Percentiles rank a stretch among this genome's conserved stretches.
These are phyloP conservation scores for Debaryomyces psychrophilus DNA, from an alignment of 1,139 yeast genomes.

Conservation along the genomic window DNA sequence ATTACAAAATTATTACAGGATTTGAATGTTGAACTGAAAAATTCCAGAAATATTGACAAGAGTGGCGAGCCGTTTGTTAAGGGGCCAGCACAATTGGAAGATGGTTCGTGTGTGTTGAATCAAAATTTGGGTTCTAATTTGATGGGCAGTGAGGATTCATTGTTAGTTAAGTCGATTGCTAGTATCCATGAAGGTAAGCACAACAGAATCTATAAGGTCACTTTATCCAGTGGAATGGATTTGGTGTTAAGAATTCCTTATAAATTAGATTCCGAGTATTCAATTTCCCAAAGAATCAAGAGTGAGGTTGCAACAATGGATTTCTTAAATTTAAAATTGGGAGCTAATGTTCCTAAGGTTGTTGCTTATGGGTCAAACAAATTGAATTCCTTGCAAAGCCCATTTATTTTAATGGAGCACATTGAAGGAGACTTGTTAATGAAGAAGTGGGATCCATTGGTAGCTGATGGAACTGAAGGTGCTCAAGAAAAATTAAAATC, in stretches of 20 bases:
- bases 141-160: constrained; percentile 46
- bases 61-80: constrained; percentile 27
- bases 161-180: constrained; percentile 69
- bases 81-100: constrained; percentile 42
- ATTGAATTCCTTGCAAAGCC: constrained; percentile 65
- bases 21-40: constrained; percentile 33
- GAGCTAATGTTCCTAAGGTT: constrained; percentile 69
- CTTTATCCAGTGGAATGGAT: constrained; percentile 60
- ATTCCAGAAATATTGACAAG: constrained; percentile 27
- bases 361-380: constrained; percentile 69
- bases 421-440: constrained; percentile 79
- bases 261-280: constrained; percentile 63
- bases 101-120: constrained; percentile 46
- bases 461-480: constrained; percentile 37
- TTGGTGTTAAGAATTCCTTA: constrained; percentile 87
- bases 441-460: constrained; percentile 89
- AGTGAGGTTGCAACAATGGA: constrained; percentile 95
- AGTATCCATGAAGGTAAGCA: constrained; percentile 94
- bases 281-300: constrained; percentile 68
- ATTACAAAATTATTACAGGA: constrained; percentile 53
- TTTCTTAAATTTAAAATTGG: constrained; percentile 60
- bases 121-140: constrained; percentile 47
- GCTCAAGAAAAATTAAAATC: constrained; percentile 50
- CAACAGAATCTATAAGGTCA: constrained; percentile 78
- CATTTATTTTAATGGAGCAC: constrained; percentile 79